Percentiles rank a stretch among this genome's conserved stretches.
These are phyloP conservation scores for Russula earlei DNA, from an alignment of 768 basidiomycete genomes.

Conservation along the genomic window DNA sequence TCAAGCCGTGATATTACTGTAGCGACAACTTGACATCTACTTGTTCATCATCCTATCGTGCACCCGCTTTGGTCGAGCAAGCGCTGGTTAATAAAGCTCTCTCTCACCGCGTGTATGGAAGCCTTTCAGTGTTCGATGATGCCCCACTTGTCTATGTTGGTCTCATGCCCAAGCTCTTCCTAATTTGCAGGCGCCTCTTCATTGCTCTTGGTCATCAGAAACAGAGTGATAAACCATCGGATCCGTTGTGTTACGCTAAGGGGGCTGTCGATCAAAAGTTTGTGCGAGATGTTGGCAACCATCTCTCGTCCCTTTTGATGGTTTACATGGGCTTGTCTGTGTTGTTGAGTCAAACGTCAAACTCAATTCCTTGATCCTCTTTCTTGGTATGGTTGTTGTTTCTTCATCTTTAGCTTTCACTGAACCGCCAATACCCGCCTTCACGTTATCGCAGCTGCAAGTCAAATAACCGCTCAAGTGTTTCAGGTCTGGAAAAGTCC, in stretches of 20 bases:
- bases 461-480: background rate
- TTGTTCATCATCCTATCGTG: background rate
- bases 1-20: background rate
- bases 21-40: background rate
- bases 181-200: background rate
- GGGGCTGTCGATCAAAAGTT: background rate
- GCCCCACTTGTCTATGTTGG: background rate
- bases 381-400: background rate
- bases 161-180: background rate
- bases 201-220: background rate
- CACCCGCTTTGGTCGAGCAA: background rate
- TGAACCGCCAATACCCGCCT: background rate
- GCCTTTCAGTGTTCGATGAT: background rate
- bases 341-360: background rate
- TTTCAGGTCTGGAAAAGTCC: background rate
- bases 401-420: background rate
- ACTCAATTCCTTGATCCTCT: background rate
- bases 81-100: conserved; percentile 5
- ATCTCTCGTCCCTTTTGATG: background rate
- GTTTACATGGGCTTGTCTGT: background rate
- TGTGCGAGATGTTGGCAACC: background rate
- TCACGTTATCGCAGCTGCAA: background rate
- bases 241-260: background rate
- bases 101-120: conserved; percentile 3
- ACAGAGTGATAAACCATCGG: background rate